Evolutionary conservation across 2,329 filamentous ascomycete species (phyloP).

Genomic region (Clonostachys chloroleuca): DNA sequence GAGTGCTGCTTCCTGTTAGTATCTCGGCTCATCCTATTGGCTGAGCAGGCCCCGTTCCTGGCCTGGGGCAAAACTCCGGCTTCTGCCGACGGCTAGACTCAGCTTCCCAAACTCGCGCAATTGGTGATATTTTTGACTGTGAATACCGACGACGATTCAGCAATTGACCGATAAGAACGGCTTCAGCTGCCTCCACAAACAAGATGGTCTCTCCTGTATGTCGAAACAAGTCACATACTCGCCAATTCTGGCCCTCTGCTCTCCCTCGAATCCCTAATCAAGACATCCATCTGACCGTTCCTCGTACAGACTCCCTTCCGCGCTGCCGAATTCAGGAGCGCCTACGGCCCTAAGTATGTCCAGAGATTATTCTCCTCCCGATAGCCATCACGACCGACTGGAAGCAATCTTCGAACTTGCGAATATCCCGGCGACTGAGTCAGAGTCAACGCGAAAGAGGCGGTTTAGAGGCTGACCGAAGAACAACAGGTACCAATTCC

Average conservation of each 20-base stretch:
- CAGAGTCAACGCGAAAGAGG: too few relatives aligned
- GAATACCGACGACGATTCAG: conserved; percentile 9
- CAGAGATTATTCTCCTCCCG: neutral
- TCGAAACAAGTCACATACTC: neutral
- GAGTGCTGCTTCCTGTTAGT: neutral
- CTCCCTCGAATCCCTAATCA: neutral
- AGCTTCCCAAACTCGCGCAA: conserved; percentile 7
- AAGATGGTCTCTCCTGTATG: conserved; percentile 36
- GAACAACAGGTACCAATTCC: conserved; percentile 49
- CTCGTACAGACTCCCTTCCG: conserved; percentile 37
- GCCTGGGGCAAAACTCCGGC: conserved; percentile 4
- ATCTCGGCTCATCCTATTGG: too few relatives aligned
- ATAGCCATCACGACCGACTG: neutral
- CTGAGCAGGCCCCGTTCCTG: too few relatives aligned
- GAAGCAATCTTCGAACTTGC: neutral
- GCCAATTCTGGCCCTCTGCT: neutral
- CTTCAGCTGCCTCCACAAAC: conserved; percentile 20
- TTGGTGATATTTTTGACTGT: conserved; percentile 1
- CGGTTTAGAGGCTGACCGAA: conserved; percentile 15
- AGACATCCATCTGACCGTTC: conserved; percentile 18
- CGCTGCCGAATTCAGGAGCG: conserved; percentile 52
- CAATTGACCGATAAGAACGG: conserved; percentile 28
- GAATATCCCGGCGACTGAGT: too few relatives aligned
- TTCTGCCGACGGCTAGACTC: conserved; percentile 1
- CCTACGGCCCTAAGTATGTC: conserved; percentile 62